Evolutionary conservation across 345 rosid species (phyloP).

Genomic region (Melaleuca quinquenervia): DNA sequence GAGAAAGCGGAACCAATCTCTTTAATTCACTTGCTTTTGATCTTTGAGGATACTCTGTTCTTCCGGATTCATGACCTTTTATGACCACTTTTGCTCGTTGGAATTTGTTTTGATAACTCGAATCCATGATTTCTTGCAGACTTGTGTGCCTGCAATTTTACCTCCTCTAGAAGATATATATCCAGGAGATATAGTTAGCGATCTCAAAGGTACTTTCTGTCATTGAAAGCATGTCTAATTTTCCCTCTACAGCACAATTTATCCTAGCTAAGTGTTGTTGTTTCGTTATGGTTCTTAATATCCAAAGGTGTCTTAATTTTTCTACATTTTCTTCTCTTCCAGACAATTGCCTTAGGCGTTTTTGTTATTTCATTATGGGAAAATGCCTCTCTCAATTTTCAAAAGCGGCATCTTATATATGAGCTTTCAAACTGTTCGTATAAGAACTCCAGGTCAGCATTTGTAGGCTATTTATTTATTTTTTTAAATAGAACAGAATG

Average conservation of each 20-base stretch:
- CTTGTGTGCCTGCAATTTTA: constrained; percentile 73
- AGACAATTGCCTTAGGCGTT: neutral
- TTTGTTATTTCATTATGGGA: neutral
- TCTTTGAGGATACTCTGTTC: neutral
- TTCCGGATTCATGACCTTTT: neutral
- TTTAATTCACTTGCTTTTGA: neutral
- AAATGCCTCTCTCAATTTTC: neutral
- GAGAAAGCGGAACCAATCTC: neutral
- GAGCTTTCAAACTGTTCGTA: neutral
- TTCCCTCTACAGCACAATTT: neutral
- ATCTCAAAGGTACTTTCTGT: constrained; percentile 48
- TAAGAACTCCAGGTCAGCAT: neutral
- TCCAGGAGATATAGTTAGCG: constrained; percentile 47
- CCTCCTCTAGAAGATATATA: constrained; percentile 73
- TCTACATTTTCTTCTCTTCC: neutral
- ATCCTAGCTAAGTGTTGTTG: neutral
- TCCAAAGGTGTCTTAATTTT: neutral
- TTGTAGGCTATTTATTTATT: neutral
- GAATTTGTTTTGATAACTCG: neutral
- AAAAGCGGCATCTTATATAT: neutral
- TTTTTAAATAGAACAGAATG: neutral
- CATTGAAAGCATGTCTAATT: neutral
- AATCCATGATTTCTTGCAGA: constrained; percentile 26
- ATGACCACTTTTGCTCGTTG: neutral
- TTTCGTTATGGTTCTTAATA: neutral